Evolutionary conservation across 2,329 filamentous ascomycete species (phyloP).

Genomic region (Mycosphaerella sp.): DNA sequence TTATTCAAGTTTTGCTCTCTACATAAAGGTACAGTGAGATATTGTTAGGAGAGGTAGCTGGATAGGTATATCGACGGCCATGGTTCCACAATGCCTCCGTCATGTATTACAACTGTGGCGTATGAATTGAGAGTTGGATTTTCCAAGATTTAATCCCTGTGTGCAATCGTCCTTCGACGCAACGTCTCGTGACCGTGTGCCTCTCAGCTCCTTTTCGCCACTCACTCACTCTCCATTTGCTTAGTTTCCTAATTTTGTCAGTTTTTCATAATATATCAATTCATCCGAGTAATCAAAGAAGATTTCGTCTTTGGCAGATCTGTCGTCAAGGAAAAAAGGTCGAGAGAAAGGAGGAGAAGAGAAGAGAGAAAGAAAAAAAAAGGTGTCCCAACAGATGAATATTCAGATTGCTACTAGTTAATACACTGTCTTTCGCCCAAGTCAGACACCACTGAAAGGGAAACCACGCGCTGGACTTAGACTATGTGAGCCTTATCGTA

Average conservation of each 20-base stretch:
- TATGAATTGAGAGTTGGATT: background rate
- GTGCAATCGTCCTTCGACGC: no score
- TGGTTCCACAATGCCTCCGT: conserved; percentile 10
- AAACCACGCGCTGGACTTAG: background rate
- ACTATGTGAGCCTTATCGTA: background rate
- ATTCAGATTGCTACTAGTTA: background rate
- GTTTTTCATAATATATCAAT: background rate
- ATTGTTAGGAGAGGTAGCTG: no score
- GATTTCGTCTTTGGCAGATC: background rate
- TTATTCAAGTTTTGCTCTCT: no score
- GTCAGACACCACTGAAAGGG: background rate
- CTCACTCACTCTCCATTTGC: background rate
- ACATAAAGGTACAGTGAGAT: no score
- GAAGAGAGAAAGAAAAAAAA: background rate
- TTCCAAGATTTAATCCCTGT: conserved; percentile 14
- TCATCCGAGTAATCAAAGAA: background rate
- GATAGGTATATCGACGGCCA: background rate
- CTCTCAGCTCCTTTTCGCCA: background rate
- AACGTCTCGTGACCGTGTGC: background rate
- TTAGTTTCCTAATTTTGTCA: no score
- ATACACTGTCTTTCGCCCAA: background rate
- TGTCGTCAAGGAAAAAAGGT: background rate
- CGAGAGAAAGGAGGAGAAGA: background rate
- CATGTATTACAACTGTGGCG: conserved; percentile 9
- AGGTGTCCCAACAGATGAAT: background rate